These are phyloP conservation scores for Linnemannia hyalina DNA, from an alignment of 192 early-diverging fungal species.

Conservation along the genomic window DNA sequence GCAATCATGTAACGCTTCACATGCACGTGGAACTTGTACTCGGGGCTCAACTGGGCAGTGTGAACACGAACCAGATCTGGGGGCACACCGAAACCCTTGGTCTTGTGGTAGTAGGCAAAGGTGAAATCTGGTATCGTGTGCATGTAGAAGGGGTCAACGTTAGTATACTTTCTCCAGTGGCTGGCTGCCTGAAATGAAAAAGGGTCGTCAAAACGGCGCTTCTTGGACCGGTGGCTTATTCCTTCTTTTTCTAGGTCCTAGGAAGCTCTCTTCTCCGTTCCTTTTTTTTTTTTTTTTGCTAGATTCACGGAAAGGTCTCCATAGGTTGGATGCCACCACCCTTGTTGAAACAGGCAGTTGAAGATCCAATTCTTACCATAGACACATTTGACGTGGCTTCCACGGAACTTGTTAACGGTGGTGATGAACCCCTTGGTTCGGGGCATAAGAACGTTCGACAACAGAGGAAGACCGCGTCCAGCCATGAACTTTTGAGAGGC, in stretches of 20 bases:
- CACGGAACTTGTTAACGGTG: slow-evolving; percentile 64
- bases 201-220: not conserved
- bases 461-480: slow-evolving; percentile 58
- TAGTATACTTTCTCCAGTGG: not conserved
- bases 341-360: not conserved
- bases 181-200: not conserved
- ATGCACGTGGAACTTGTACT: slow-evolving; percentile 86
- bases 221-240: not conserved
- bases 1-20: slow-evolving; percentile 74
- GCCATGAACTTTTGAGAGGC: slow-evolving; percentile 65
- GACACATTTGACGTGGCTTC: slow-evolving; percentile 68
- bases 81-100: slow-evolving; percentile 60
- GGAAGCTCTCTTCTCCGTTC: not conserved
- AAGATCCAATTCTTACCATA: slow-evolving; percentile 58
- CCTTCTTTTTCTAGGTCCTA: not conserved
- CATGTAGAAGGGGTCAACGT: not conserved
- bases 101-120: slow-evolving; percentile 63
- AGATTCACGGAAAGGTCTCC: not conserved
- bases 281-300: too few relatives aligned
- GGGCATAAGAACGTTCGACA: slow-evolving; percentile 66
- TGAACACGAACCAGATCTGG: slow-evolving; percentile 68
- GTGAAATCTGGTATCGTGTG: slow-evolving; percentile 58
- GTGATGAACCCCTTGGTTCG: slow-evolving; percentile 70
- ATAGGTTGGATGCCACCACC: not conserved
- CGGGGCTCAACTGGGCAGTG: slow-evolving; percentile 57